Evolutionary conservation across 345 rosid genomes (phyloP).

Genomic region (Mercurialis annua): DNA sequence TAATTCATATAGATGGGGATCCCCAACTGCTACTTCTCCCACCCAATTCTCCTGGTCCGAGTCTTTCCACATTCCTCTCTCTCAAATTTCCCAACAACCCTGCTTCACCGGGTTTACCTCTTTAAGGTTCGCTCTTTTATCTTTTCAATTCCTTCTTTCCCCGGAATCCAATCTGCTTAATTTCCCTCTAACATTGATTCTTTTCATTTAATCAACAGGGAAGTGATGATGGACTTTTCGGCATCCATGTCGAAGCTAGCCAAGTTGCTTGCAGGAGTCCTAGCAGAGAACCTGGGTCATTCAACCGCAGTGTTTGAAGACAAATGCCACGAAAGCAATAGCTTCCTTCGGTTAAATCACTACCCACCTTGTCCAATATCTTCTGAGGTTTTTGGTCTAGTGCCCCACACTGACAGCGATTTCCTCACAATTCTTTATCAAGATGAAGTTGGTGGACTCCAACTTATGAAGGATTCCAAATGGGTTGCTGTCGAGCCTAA

Average conservation of each 20-base stretch:
- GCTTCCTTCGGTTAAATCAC: slow-evolving; percentile 57
- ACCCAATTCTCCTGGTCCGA: slow-evolving; percentile 66
- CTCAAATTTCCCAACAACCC: slow-evolving; percentile 37
- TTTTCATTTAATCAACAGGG: slow-evolving; percentile 29
- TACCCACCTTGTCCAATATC: slow-evolving; percentile 56
- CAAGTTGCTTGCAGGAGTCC: slow-evolving; percentile 42
- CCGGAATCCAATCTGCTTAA: background rate
- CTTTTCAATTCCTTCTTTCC: background rate
- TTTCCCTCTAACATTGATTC: background rate
- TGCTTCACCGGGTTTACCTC: slow-evolving; percentile 46
- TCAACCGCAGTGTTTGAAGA: slow-evolving; percentile 20
- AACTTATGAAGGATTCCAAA: slow-evolving; percentile 56
- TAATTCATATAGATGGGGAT: slow-evolving; percentile 67
- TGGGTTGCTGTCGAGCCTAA: slow-evolving; percentile 72
- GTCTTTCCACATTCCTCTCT: slow-evolving; percentile 62
- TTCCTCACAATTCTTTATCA: slow-evolving; percentile 62
- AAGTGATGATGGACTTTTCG: slow-evolving; percentile 46
- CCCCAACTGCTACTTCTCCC: slow-evolving; percentile 42
- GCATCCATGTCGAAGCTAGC: slow-evolving; percentile 54
- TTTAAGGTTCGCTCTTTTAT: slow-evolving; percentile 33
- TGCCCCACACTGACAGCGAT: slow-evolving; percentile 73
- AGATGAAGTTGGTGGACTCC: slow-evolving; percentile 74
- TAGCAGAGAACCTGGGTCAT: slow-evolving; percentile 41
- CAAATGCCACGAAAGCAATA: slow-evolving; percentile 44
- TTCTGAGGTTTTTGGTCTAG: slow-evolving; percentile 41